phyloP scores from a whole-genome alignment of 345 rosid species.

The Camelina laxa region DNA sequence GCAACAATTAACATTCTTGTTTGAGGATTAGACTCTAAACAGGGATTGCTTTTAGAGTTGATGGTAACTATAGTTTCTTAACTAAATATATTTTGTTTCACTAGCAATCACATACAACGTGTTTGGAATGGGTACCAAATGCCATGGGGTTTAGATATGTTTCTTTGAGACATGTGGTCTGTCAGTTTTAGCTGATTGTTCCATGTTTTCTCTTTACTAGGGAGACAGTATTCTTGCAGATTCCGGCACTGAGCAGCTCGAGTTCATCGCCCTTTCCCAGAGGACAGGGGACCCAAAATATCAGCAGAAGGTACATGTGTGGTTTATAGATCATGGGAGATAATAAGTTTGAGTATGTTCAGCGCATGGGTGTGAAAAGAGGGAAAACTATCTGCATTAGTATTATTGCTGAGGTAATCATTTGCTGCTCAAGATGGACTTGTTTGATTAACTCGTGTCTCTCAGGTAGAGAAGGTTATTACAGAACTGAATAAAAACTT shows the following conservation, averaged over 20 bases:
- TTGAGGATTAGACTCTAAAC: neutral
- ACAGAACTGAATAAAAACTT: constrained; percentile 70
- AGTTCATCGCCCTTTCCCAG: constrained; percentile 96
- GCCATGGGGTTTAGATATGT: neutral
- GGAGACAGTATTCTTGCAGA: constrained; percentile 96
- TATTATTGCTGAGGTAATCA: neutral
- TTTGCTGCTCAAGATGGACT: constrained; percentile 15
- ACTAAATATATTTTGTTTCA: neutral
- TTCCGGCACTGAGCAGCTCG: constrained; percentile 97
- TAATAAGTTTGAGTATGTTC: neutral
- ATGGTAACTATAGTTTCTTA: neutral
- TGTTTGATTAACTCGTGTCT: constrained; percentile 20
- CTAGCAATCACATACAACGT: neutral
- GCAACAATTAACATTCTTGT: neutral
- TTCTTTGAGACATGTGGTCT: neutral
- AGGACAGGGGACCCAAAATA: constrained; percentile 94
- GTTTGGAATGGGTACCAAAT: neutral
- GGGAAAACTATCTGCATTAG: neutral
- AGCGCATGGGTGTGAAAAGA: neutral
- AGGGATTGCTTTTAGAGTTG: constrained; percentile 4
- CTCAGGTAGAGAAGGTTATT: constrained; percentile 88
- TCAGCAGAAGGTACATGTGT: constrained; percentile 73
- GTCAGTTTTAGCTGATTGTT: constrained; percentile 24
- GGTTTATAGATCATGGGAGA: constrained; percentile 13
- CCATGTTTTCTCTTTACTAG: constrained; percentile 44